Percentiles rank a stretch among this genome's conserved stretches.
Evolutionary conservation across 805 yeast species (phyloP).

Genomic region (Pichia cephalocereana): DNA sequence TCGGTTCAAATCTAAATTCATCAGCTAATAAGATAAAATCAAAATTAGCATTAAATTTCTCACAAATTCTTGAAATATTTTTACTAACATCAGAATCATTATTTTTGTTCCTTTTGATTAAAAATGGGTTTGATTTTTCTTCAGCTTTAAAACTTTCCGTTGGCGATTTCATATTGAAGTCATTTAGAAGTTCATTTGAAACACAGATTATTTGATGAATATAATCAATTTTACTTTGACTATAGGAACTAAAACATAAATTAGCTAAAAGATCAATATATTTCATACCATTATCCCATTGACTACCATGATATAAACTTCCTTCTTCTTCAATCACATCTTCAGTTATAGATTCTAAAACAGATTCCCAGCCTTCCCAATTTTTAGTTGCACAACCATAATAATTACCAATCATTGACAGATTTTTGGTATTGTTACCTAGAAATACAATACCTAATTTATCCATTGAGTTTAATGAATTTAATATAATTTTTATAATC

Average conservation of each 20-base stretch:
- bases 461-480: conserved; percentile 14
- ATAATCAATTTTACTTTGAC: neutral
- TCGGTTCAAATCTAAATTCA: conserved; percentile 18
- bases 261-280: conserved; percentile 14
- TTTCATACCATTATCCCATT: conserved; percentile 20
- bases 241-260: conserved; percentile 12
- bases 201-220: conserved; percentile 17
- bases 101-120: neutral
- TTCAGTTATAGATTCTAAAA: conserved; percentile 15
- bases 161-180: neutral
- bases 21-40: conserved; percentile 19
- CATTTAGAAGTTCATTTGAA: conserved; percentile 10
- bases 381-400: conserved; percentile 21
- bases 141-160: neutral
- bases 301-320: neutral
- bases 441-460: conserved; percentile 23
- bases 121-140: neutral
- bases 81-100: conserved; percentile 3
- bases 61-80: conserved; percentile 11
- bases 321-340: conserved; percentile 7
- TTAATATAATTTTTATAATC: conserved; percentile 8
- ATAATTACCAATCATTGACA: conserved; percentile 19
- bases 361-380: conserved; percentile 24
- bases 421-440: conserved; percentile 11
- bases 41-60: conserved; percentile 14